Evolutionary conservation across 768 basidiomycete species (phyloP), one percentile per base, ranked within the genome.

Genomic region (Candolleomyces eurysporus): DNA sequence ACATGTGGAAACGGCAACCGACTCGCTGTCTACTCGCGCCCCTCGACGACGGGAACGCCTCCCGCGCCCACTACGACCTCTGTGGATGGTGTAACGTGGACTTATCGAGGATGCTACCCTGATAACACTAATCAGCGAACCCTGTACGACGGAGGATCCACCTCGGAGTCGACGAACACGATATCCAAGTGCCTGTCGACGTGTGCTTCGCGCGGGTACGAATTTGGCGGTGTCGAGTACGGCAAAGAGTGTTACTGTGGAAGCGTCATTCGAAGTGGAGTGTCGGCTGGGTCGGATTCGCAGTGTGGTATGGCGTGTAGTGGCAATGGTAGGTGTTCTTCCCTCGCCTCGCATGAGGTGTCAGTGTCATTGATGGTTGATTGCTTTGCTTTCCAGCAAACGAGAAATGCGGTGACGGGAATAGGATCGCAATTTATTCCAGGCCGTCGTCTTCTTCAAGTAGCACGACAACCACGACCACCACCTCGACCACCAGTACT

Each of bases 241-340:
- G 69, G 72, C 19, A 60, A 63, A 0, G 72, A 76, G 59, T 75
- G 76, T 59, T 76, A 63, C 66, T 77, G 73, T 53, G 64, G 67
- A 1, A 66, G 68, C 31, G 63, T 64, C 1, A 65, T 75, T 31
- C 65, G 64, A 5, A n/a, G 67, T 10, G 71, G 69, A 10, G 69
- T 65, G 2, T 26, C 64, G 4, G 60, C 42, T 0, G 66, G 67
- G 9, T 49, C 69, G 3, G 68, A 69, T 16, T 64, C 60, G 13
- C 68, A 75, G 22, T 76, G 76, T 60, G 67, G 66, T 9, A 73
- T 66, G 69, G 14, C 70, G 2, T 77, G 76, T 43, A 65, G 68
- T 13, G 75, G 75, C 26, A 69, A 70, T 55, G 48, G 74, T 73
- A 63, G 19, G 68, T 65, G 5, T 6, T 59, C 22, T 58, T 11